Evolutionary conservation across 2,329 filamentous ascomycete species (phyloP).

Genomic region (Rosellinia necatrix): DNA sequence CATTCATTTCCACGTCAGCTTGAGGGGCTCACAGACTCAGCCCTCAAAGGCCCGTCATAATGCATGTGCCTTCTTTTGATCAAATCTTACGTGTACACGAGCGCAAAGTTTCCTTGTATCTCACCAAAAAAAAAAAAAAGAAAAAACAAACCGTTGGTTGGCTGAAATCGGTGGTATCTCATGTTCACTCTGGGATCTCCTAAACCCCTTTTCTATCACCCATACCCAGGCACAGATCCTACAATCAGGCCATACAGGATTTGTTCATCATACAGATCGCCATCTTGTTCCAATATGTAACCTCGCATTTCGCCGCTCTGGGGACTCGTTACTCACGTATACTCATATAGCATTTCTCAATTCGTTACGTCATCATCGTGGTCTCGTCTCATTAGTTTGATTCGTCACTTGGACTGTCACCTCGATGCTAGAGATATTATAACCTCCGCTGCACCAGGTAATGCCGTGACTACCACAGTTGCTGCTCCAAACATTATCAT

Average conservation of each 20-base stretch:
- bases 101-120: too few relatives aligned
- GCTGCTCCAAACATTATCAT: conserved; percentile 63
- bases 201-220: not conserved
- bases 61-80: too few relatives aligned
- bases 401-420: conserved; percentile 12
- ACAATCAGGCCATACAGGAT: not conserved
- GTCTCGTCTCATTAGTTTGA: not conserved
- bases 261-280: not conserved
- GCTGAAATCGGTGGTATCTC: too few relatives aligned
- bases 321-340: not conserved
- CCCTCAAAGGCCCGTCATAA: too few relatives aligned
- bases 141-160: not conserved
- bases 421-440: conserved; percentile 43
- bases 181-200: not conserved
- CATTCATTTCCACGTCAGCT: too few relatives aligned
- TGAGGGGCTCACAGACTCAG: too few relatives aligned
- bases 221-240: not conserved
- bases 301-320: too few relatives aligned
- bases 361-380: not conserved
- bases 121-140: not conserved
- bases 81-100: too few relatives aligned
- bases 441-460: conserved; percentile 50
- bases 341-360: not conserved
- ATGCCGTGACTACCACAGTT: conserved; percentile 58
- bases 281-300: not conserved